Evolutionary conservation across 2,329 filamentous ascomycete genomes (phyloP), one percentile per base, ranked within the genome.

Genomic region (Sporothrix dimorphospora): DNA sequence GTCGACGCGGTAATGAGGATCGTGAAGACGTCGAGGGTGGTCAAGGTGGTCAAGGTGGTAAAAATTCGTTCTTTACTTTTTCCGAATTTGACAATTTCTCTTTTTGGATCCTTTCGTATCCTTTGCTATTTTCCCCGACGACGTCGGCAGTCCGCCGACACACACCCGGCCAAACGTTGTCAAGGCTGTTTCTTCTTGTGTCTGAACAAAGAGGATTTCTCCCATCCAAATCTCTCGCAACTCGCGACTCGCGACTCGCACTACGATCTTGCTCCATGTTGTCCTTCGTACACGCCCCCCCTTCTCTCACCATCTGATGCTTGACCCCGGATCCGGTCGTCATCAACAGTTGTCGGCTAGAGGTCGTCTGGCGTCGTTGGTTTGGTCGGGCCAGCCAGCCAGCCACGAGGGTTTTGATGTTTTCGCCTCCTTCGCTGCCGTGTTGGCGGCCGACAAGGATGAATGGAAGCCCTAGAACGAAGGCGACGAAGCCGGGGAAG

Each of bases 221-320:
- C 53, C 34, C 34, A 30, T 12, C 53, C 53, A n/a, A n/a, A 14
- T 57, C 24, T 7, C 40, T 3, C 40, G 40, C 12, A 42, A 34
- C 9, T 42, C 21, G 34, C 55, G 16, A 42, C 51, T 55, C n/a
- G 49, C 19, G n/a, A 24, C 42, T 49, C 16, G 19, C 30, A n/a
- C n/a, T n/a, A n/a, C n/a, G n/a, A n/a, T n/a, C n/a, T n/a, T n/a
- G n/a, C n/a, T n/a, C n/a, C n/a, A n/a, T n/a, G n/a, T n/a, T n/a
- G n/a, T 12, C 55, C 42, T 42, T 19, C 19, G 57, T 27, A 45
- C 59, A 63, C 59, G n/a, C n/a, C 59, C 59, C 57, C 30, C n/a
- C n/a, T 24, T 42, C 30, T 24, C 38, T 21, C 34, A 11, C 57
- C 34, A 7, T 47, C 57, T 42, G n/a, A 24, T 63, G 34, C 53